Conservation (phyloP, 1,284 basidiomycete species). For the Trametes hirsuta region DNA sequence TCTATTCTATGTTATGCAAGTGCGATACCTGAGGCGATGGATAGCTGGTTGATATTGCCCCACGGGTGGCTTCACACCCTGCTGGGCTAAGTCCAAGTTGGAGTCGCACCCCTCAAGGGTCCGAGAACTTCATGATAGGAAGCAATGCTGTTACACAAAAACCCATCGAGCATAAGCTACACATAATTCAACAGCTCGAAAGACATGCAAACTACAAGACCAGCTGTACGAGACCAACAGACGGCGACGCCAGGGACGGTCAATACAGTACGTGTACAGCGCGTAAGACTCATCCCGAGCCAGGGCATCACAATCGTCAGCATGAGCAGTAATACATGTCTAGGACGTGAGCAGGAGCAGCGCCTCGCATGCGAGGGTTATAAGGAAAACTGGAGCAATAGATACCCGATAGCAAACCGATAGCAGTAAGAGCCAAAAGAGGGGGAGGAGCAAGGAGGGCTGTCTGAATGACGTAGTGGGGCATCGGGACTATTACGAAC, state of each 20-base stretch:
- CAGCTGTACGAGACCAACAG: slow-evolving; percentile 1
- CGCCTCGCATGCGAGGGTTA: slow-evolving; percentile 17
- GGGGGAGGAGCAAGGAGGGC: slow-evolving; percentile 9
- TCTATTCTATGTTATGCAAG: too few species aligned
- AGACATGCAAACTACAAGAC: slow-evolving; percentile 17
- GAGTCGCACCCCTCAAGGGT: too few species aligned
- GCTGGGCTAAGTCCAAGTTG: too few species aligned
- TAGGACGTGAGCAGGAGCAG: slow-evolving; percentile 7
- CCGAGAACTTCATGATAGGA: background rate
- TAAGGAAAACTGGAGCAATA: background rate
- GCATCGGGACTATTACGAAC: slow-evolving; percentile 4
- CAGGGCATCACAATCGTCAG: slow-evolving; percentile 22
- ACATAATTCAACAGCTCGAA: slow-evolving; percentile 14
- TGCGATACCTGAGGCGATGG: too few species aligned
- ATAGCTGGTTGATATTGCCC: too few species aligned
- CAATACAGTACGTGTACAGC: slow-evolving; percentile 11
- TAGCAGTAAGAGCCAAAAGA: slow-evolving; percentile 11
- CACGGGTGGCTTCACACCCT: too few species aligned
- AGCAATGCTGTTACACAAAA: background rate
- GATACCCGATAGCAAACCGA: slow-evolving; percentile 11
- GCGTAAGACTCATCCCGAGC: slow-evolving; percentile 11
- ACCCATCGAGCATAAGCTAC: slow-evolving; percentile 16
- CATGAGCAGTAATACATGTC: slow-evolving; percentile 9
- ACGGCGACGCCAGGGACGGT: slow-evolving; percentile 20
- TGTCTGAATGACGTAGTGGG: slow-evolving; percentile 9